Evolutionary conservation across 306 rosid genomes (phyloP), one percentile per base, ranked within the genome.

Genomic region (Prunus kanzakura): DNA sequence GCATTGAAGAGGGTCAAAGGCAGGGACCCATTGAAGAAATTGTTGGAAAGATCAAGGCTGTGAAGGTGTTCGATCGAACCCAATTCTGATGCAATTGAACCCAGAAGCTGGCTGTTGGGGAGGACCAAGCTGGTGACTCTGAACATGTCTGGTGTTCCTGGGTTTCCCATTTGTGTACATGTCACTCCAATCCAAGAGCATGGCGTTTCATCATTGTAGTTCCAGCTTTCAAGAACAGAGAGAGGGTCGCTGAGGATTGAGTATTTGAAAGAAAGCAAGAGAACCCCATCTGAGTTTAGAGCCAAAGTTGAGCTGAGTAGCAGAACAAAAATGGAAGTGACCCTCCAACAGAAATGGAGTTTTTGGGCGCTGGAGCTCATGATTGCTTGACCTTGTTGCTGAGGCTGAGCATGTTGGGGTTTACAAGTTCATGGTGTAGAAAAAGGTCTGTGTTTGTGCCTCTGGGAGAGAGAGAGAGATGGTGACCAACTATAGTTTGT

Each of bases 161-260:
- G 83, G 67, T 8, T 6, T 46, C 73, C 89, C 22, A 87, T 41
- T 68, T 84, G 87, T 4, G 85, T 54, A 85, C 99, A 95, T 19
- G 89, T 81, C 70, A 95, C 91, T 78, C 99, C 99, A 30, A 8
- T 73, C 99, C 99, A 95, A 10, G 96, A 89, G 81, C 99, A 95
- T 14, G 97, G 97, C 3, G 95, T 88, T 29, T 6, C 81, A 64
- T 92, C 97, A 35, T 79, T 25, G 67, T 85, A 87, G 87, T 89
- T 84, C 99, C 97, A 95, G 83, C 25, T 82, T 2, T 83, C 84
- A 35, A 95, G 52, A 19, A 85, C 91, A 5, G 90, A 86, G 35
- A 88, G 62, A 0, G 99, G 99, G 83, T 95, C 99, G 47, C 87
- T 83, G 49, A 89, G 93, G 64, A 95, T 88, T 64, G 89, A 81